Evolutionary conservation across 2,329 filamentous ascomycete species (phyloP).

Genomic region (Gnomoniopsis sp.): DNA sequence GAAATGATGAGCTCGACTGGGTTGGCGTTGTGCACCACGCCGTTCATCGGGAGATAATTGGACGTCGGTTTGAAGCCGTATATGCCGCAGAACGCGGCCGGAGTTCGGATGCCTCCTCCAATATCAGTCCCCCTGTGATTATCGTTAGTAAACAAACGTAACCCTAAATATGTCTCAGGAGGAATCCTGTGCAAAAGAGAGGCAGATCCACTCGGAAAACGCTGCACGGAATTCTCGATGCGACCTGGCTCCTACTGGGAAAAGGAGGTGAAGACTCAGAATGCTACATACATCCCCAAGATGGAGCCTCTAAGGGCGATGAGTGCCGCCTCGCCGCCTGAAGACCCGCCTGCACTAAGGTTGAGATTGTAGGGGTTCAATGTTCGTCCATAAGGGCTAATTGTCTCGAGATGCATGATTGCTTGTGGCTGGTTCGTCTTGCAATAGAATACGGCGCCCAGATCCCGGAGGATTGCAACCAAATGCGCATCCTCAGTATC

Average conservation of each 20-base stretch:
- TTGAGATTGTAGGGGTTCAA: slow-evolving; percentile 60
- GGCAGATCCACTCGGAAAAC: too few species aligned
- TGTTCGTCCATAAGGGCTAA: slow-evolving; percentile 27
- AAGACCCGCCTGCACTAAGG: slow-evolving; percentile 60
- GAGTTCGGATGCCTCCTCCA: slow-evolving; percentile 21
- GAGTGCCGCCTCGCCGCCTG: slow-evolving; percentile 51
- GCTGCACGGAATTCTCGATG: too few species aligned
- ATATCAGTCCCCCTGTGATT: slow-evolving; percentile 34
- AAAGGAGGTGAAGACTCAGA: too few species aligned
- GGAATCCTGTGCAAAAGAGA: too few species aligned
- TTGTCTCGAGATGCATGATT: not conserved
- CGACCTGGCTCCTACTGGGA: too few species aligned
- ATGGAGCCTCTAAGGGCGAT: slow-evolving; percentile 29
- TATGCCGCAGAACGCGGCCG: not conserved
- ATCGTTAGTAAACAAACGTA: slow-evolving; percentile 16
- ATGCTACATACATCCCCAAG: not conserved
- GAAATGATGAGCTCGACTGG: slow-evolving; percentile 32
- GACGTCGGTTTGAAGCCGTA: slow-evolving; percentile 6
- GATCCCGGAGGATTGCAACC: slow-evolving; percentile 55
- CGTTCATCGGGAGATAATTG: slow-evolving; percentile 19
- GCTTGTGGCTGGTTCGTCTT: slow-evolving; percentile 63
- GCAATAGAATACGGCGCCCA: slow-evolving; percentile 65
- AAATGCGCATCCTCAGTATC: slow-evolving; percentile 15
- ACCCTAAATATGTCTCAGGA: slow-evolving; percentile 24
- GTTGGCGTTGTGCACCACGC: slow-evolving; percentile 22